Evolutionary conservation across 2,329 filamentous ascomycete species (phyloP), one percentile per base, ranked within the genome.

Genomic region (Claviceps sp.): DNA sequence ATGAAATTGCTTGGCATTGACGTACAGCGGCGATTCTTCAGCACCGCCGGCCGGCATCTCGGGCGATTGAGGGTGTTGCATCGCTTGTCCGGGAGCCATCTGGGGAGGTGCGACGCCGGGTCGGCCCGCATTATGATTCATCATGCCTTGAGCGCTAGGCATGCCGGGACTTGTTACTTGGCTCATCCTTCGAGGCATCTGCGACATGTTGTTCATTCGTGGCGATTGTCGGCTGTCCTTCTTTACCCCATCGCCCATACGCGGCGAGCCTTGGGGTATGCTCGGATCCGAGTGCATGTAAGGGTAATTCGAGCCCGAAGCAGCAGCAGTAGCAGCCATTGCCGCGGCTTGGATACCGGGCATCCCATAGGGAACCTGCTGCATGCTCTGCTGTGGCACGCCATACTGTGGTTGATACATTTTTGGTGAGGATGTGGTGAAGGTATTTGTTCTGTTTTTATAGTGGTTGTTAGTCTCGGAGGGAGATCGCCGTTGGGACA

Each of bases 1-100:
- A 65, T 98, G 93, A 60, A 98, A 98, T 63, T 98, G 93, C 67
- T 98, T 98, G 5, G 93, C 93, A 62, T 98, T 98, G 62, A 98
- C 93, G 61, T 98, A 98, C 1, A 98, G 74, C 0, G 93, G 93
- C 0, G 91, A 91, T 64, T 98, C 93, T 66, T 97, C 93, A 4
- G 83, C 82, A 14, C 78, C 78, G 14, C 77, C 75, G 3, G 84
- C 73, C 1, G 85, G 78, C 61, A 93, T 81, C 64, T 96, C 90
- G 7, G 88, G 87, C 1, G 88, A 91, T 56, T 87, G 82, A 3
- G 81, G 79, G 46, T 79, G 79, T 54, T 81, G 81, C 69, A 84
- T 83, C 56, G 78, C 74, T 63, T 85, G 84, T 8, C 78, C 74
- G 9, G 79, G 72, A 9, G 77, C 69, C 72, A 82, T 79, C 47